Base-by-base conservation (phyloP, 106 monocot species). In the Alisma plantagoaquatica region DNA sequence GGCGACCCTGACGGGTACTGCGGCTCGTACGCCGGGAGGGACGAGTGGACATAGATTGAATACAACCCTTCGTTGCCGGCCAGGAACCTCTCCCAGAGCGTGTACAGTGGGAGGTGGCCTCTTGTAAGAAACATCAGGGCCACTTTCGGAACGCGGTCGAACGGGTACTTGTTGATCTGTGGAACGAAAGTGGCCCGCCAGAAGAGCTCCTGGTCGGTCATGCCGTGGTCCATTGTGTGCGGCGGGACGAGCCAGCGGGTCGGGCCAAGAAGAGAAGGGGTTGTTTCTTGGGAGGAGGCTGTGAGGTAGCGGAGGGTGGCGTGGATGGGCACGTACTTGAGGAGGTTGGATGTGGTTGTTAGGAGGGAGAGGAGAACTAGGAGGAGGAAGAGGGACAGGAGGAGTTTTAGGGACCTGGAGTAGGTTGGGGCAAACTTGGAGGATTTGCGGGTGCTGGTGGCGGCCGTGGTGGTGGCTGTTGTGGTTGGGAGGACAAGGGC, bases 111-210 rank as follows among this genome's bases (percentile, higher is more conserved):
- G 23, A 57, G 56, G 2, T 33, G 56, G 10, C 56, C 56, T 18
- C 18, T 57, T 9, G 56, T 57, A 4, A 57, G 21, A 24, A 57
- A 57, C 56, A 57, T 57, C 38, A 57, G 25, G 17, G 56, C 56
- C 14, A 57, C 22, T 20, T 57, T 57, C 3, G 38, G 56, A 28
- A 32, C 31, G 31, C 54, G 29, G 31, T 54, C 21, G 31, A 54
- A 54, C 19, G 56, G 56, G n/a, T 57, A 38, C 8, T 33, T 20
- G 38, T 57, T 38, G 23, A 33, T 11, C 38, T 35, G 56, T 14
- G 56, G 56, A 20, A 57, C 31, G 0, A 38, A 3, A 11, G 56
- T 38, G 0, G 56, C 56, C 56, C 35, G 56, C 56, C 56, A 38
- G 35, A 57, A 2, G 5, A 57, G 56, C 56, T 57, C 56, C 18